A percentile compares a stretch with the other conserved stretches of the same genome.
Evolutionary conservation across 2,329 filamentous ascomycete genomes (phyloP).

Genomic region (Trichophaea hybrida): DNA sequence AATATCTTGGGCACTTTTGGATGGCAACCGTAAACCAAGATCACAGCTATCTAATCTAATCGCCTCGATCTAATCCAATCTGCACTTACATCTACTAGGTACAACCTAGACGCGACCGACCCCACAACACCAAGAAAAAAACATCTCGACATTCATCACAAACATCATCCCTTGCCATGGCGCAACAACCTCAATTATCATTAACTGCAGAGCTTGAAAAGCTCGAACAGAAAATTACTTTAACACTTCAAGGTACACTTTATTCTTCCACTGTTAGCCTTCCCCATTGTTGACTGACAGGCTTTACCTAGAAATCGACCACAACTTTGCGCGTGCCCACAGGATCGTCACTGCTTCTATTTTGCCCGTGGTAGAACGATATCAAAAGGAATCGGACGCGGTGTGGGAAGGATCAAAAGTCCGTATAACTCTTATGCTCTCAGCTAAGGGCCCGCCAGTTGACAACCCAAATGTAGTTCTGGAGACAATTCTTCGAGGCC

Average conservation of each 20-base stretch:
- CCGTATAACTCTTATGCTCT: constrained; percentile 8
- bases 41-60: no score
- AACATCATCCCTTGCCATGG: constrained; percentile 6
- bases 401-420: constrained; percentile 98
- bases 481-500: constrained; percentile 99
- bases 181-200: constrained; percentile 47
- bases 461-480: constrained; percentile 49
- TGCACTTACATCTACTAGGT: no score
- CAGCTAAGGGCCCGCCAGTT: neutral
- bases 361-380: constrained; percentile 83
- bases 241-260: constrained; percentile 72
- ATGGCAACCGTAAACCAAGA: no score
- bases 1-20: no score
- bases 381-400: constrained; percentile 79
- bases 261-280: neutral
- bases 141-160: no score
- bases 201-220: constrained; percentile 92
- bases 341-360: constrained; percentile 91
- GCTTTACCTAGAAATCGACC: constrained; percentile 65
- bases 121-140: no score
- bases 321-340: constrained; percentile 94
- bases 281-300: constrained; percentile 1
- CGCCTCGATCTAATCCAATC: no score
- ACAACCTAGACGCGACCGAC: no score
- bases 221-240: constrained; percentile 88